These are phyloP conservation scores for Solanum arcanum DNA, from an alignment of 257 asterid genomes.

Conservation along the genomic window DNA sequence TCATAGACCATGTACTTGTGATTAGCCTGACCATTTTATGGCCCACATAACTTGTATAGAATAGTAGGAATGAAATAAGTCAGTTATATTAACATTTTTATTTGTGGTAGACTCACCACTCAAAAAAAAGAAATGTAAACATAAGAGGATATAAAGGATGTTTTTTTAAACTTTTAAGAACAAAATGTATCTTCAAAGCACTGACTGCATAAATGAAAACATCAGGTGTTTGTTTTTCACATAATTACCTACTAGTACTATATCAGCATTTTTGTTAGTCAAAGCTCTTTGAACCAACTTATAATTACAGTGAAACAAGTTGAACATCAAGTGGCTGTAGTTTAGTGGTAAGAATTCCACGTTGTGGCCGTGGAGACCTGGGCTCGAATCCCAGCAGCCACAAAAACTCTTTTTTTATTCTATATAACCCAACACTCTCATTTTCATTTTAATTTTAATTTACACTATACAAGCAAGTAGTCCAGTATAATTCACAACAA, in stretches of 20 bases:
- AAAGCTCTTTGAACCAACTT: not conserved
- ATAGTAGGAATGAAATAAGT: fast-evolving
- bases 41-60: too few species aligned
- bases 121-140: not conserved
- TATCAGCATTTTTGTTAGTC: not conserved
- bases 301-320: too few species aligned
- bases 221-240: not conserved
- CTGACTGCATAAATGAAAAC: not conserved
- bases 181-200: not conserved
- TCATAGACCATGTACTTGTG: too few species aligned
- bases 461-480: too few species aligned
- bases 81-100: too few species aligned
- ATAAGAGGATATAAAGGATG: not conserved
- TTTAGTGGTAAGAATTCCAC: slow-evolving; percentile 99
- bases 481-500: too few species aligned
- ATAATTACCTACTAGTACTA: not conserved
- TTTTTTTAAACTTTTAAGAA: not conserved
- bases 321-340: slow-evolving; percentile 53
- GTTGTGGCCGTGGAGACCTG: slow-evolving; percentile 99
- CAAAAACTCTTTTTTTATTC: slow-evolving; percentile 3
- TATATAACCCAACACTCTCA: too few species aligned
- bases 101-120: not conserved
- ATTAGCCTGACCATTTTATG: too few species aligned
- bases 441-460: too few species aligned
- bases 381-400: slow-evolving; percentile 99